phyloP scores from a whole-genome alignment of 441 rosid species.

The Mallotus repandus region DNA sequence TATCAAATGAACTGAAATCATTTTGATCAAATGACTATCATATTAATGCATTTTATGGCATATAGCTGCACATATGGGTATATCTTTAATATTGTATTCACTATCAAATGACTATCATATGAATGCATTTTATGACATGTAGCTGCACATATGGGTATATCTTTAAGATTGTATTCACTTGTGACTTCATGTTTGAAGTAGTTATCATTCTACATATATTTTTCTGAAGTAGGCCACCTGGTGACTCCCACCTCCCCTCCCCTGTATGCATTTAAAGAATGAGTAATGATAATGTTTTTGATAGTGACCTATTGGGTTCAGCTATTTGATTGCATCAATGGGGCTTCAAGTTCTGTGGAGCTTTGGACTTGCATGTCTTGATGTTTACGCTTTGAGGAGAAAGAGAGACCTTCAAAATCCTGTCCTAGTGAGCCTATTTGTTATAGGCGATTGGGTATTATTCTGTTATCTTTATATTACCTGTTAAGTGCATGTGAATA shows the following conservation, averaged over 20 bases:
- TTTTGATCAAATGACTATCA: neutral
- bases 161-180: no score
- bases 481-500: neutral
- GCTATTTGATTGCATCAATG: conserved; percentile 95
- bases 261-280: neutral
- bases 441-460: conserved; percentile 91
- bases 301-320: conserved; percentile 34
- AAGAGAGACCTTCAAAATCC: conserved; percentile 92
- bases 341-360: conserved; percentile 97
- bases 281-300: conserved; percentile 3
- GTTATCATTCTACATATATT: no score
- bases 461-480: neutral
- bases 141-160: no score
- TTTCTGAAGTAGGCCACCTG: no score
- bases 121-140: neutral
- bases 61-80: neutral
- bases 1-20: neutral
- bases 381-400: conserved; percentile 63
- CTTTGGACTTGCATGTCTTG: conserved; percentile 94
- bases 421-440: conserved; percentile 87
- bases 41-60: neutral
- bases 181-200: no score
- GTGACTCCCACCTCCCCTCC: neutral
- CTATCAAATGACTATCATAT: neutral
- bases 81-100: no score